Conservation (phyloP, 2,329 filamentous ascomycete genomes). For the Fusarium xylarioides region DNA sequence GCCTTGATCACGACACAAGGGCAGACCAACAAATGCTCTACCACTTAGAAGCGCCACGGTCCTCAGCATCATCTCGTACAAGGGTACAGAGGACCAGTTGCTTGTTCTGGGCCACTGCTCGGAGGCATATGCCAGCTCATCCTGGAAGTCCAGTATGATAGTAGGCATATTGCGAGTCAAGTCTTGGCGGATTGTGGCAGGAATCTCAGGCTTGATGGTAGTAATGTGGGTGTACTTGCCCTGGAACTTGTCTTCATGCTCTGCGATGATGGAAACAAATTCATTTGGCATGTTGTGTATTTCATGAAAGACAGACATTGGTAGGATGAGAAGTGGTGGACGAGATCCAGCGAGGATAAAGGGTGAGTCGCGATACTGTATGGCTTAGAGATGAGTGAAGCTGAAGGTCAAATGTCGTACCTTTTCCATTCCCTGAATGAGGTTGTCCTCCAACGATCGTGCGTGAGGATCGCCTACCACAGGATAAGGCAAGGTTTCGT, state of each 20-base stretch:
- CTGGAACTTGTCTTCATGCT: not conserved
- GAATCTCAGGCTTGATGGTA: not conserved
- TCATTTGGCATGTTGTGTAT: not conserved
- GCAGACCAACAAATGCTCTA: not conserved
- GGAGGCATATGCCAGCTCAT: not conserved
- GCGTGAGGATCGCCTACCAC: not conserved
- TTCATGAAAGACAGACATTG: not conserved
- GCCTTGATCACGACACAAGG: not conserved
- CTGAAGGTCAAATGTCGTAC: accelerated
- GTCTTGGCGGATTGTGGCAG: not conserved
- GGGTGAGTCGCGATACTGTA: not conserved
- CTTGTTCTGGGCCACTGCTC: accelerated
- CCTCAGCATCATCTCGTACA: not conserved
- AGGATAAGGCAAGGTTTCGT: accelerated
- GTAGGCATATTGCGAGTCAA: not conserved
- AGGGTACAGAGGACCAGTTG: accelerated
- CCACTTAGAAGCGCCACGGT: not conserved
- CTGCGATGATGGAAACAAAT: not conserved
- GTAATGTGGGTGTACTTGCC: not conserved
- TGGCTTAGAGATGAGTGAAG: accelerated
- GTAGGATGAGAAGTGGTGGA: not conserved
- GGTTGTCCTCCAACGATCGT: not conserved
- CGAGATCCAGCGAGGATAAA: not conserved
- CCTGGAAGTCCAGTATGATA: not conserved
- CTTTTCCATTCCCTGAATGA: not conserved